phyloP scores from a whole-genome alignment of 345 rosid species.

The Gossypioides kirkii region DNA sequence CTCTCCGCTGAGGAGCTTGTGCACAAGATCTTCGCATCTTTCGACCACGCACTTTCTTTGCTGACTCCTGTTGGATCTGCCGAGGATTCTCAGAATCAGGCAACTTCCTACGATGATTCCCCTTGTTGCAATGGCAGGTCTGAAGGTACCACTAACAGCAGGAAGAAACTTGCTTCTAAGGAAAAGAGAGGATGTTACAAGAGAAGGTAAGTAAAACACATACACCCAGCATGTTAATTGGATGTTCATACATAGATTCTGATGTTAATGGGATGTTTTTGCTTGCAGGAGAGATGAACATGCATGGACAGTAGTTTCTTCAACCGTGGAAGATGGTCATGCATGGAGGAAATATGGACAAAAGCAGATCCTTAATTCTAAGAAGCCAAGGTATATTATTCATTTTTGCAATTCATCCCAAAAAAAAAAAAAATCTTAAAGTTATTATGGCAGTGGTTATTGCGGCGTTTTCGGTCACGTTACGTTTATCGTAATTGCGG shows the following conservation, averaged over 20 bases:
- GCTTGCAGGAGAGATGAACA: conserved; percentile 46
- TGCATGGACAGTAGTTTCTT: conserved; percentile 32
- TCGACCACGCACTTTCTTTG: conserved; percentile 32
- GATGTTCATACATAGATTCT: not conserved
- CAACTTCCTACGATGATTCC: conserved; percentile 26
- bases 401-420: not conserved
- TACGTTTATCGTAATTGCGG: too few species aligned
- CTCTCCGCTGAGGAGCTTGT: conserved; percentile 28
- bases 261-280: not conserved
- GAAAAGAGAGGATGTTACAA: conserved; percentile 72
- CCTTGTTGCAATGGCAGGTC: conserved; percentile 33
- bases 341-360: conserved; percentile 98
- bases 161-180: conserved; percentile 35
- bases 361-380: conserved; percentile 60
- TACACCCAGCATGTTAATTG: not conserved
- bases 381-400: conserved; percentile 52
- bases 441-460: too few species aligned
- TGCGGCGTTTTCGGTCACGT: too few species aligned
- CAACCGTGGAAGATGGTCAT: conserved; percentile 39
- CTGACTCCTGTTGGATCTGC: conserved; percentile 22
- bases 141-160: conserved; percentile 52
- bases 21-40: conserved; percentile 42
- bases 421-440: too few species aligned
- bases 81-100: conserved; percentile 18
- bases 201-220: conserved; percentile 44